These are phyloP conservation scores for Xylariaceae sp. DNA, from an alignment of 2,329 filamentous ascomycete genomes.

Conservation along the genomic window DNA sequence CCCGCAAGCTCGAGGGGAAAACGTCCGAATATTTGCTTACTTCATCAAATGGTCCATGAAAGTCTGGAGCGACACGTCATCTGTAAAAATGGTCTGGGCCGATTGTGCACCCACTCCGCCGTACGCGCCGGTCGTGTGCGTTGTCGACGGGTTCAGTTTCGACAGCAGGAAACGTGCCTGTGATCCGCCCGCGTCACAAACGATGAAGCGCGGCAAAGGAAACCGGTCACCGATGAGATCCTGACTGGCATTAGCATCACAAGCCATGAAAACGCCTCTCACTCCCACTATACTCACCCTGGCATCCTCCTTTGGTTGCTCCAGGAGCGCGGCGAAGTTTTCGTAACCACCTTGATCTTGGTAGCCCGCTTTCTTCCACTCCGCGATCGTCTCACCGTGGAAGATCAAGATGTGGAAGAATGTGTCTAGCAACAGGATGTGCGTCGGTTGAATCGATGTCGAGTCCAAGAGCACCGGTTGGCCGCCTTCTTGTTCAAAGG, in stretches of 20 bases:
- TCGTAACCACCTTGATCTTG: conserved; percentile 98
- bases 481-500: conserved; percentile 89
- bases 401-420: conserved; percentile 99
- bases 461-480: conserved; percentile 94
- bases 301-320: conserved; percentile 94
- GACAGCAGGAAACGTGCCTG: conserved; percentile 95
- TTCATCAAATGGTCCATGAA: conserved; percentile 99
- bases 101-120: conserved; percentile 81
- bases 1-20: background rate
- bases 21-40: conserved; percentile 49
- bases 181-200: conserved; percentile 96
- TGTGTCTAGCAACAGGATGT: conserved; percentile 90
- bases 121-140: conserved; percentile 88
- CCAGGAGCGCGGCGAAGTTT: conserved; percentile 83
- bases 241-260: conserved; percentile 39
- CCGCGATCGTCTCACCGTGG: conserved; percentile 95
- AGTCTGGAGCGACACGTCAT: conserved; percentile 95
- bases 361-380: conserved; percentile 97
- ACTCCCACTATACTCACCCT: conserved; percentile 54
- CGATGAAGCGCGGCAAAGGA: conserved; percentile 96
- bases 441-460: conserved; percentile 90
- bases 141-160: conserved; percentile 96
- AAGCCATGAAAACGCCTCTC: background rate
- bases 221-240: conserved; percentile 97
- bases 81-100: conserved; percentile 97